Percentiles rank a stretch among this genome's conserved stretches.
These are phyloP conservation scores for Cytospora piceicola DNA, from an alignment of 2,329 filamentous ascomycete genomes.

Conservation along the genomic window DNA sequence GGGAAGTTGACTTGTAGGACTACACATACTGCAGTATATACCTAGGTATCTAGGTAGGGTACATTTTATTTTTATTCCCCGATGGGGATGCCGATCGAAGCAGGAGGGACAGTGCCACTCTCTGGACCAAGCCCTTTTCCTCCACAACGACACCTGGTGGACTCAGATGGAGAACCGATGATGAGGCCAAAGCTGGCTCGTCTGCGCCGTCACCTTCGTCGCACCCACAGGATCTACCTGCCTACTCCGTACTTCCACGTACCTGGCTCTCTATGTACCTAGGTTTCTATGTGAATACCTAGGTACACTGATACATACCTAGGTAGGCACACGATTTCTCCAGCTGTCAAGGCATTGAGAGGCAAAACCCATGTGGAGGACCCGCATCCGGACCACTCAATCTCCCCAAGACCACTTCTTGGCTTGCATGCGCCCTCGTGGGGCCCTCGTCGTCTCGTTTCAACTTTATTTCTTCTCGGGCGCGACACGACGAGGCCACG, in stretches of 20 bases:
- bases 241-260: neutral
- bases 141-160: too few relatives aligned
- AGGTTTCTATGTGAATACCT: neutral
- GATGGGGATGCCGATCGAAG: neutral
- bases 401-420: neutral
- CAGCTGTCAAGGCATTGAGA: conserved; percentile 1
- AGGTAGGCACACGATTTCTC: neutral
- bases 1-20: too few relatives aligned
- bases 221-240: conserved; percentile 2
- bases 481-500: neutral
- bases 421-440: neutral
- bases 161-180: neutral
- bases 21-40: too few relatives aligned
- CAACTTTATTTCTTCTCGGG: neutral
- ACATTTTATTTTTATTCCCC: neutral
- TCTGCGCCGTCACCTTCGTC: neutral
- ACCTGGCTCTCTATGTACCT: too few relatives aligned
- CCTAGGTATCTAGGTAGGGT: too few relatives aligned
- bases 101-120: too few relatives aligned
- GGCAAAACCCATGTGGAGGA: neutral
- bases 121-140: too few relatives aligned
- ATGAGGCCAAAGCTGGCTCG: neutral
- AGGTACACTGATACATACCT: neutral
- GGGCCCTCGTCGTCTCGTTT: neutral
- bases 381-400: neutral